phyloP scores from a whole-genome alignment of 306 rosid genomes.

The Ochetophila trinervis region DNA sequence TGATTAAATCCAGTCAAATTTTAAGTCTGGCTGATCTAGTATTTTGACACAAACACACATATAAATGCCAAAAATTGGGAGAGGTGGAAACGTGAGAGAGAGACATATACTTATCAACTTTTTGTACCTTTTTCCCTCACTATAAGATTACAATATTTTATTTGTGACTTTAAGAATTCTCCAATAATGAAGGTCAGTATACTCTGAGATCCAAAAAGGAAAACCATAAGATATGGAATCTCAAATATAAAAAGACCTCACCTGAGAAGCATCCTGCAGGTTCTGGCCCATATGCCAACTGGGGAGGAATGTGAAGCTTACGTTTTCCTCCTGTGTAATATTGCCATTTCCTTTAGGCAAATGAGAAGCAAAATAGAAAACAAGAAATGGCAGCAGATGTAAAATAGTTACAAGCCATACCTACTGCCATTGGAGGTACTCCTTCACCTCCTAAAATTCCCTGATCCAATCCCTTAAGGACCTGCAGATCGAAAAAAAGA shows the following conservation, averaged over 20 bases:
- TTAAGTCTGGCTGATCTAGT: no score
- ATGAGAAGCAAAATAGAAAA: slow-evolving; percentile 9
- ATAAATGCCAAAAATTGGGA: no score
- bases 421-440: slow-evolving; percentile 93
- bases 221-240: slow-evolving; percentile 7
- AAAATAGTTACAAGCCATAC: slow-evolving; percentile 31
- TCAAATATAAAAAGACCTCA: slow-evolving; percentile 20
- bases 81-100: no score
- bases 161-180: not conserved
- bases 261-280: slow-evolving; percentile 98
- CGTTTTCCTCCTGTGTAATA: slow-evolving; percentile 75
- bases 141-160: not conserved
- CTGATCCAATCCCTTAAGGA: slow-evolving; percentile 86
- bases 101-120: no score
- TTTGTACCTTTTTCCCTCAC: no score
- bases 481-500: slow-evolving; percentile 33
- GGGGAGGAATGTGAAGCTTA: slow-evolving; percentile 77
- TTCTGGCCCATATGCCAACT: slow-evolving; percentile 95
- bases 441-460: slow-evolving; percentile 94
- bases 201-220: not conserved
- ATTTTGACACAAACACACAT: no score
- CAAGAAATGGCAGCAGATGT: not conserved
- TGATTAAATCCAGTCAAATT: not conserved
- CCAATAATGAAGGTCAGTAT: not conserved
- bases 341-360: slow-evolving; percentile 1